These are phyloP conservation scores for Claviceps spartinae DNA, from an alignment of 2,329 filamentous ascomycete genomes.

Conservation along the genomic window DNA sequence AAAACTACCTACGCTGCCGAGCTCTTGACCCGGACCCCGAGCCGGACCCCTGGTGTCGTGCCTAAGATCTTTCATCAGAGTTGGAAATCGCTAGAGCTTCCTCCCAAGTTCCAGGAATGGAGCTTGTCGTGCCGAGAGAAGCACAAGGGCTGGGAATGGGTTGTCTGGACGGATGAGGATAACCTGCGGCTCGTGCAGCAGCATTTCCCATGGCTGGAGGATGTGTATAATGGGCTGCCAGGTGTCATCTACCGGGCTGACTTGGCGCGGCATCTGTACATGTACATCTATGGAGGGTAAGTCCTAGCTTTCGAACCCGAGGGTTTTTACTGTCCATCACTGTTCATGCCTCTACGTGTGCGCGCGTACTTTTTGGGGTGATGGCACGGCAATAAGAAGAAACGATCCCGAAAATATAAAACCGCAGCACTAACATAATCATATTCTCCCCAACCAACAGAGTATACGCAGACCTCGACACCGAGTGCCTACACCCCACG, in stretches of 20 bases:
- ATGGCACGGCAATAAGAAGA: background rate
- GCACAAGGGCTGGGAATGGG: conserved; percentile 22
- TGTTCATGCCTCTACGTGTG: too few relatives aligned
- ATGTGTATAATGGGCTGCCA: conserved; percentile 15
- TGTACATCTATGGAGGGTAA: conserved; percentile 23
- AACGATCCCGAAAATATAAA: too few relatives aligned
- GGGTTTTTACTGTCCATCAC: too few relatives aligned
- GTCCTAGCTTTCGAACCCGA: conserved; percentile 1
- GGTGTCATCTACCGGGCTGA: conserved; percentile 21
- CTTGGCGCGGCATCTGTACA: conserved; percentile 19
- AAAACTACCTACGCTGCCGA: conserved; percentile 17
- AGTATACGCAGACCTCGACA: conserved; percentile 19
- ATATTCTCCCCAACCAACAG: background rate
- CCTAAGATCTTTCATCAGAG: conserved; percentile 26
- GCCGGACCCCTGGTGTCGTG: background rate
- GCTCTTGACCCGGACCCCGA: background rate
- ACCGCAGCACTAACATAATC: background rate
- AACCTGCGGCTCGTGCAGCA: conserved; percentile 19
- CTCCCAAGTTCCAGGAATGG: conserved; percentile 17
- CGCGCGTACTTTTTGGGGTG: background rate
- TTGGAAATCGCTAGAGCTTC: conserved; percentile 13
- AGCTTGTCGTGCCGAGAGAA: conserved; percentile 16
- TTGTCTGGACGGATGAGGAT: conserved; percentile 23
- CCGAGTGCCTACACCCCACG: conserved; percentile 4
- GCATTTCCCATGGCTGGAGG: conserved; percentile 19